Conservation (phyloP, 805 yeast genomes). For the Saccharomycopsis oosterbeekiorum region DNA sequence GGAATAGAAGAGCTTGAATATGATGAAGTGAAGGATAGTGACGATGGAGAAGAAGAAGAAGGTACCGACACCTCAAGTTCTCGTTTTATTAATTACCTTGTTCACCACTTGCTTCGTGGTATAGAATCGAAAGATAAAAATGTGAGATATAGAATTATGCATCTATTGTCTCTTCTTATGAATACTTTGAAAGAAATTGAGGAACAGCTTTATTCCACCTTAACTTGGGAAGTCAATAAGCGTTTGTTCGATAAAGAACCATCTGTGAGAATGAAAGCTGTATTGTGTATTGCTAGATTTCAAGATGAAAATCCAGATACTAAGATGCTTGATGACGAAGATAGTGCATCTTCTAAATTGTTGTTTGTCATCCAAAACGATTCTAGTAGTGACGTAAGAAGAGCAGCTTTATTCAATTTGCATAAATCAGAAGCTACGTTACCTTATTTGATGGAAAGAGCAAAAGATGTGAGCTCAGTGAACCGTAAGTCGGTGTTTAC, state of each 20-base stretch:
- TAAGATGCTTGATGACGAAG: conserved; percentile 27
- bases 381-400: conserved; percentile 77
- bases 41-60: conserved; percentile 24
- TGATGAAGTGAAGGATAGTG: conserved; percentile 19
- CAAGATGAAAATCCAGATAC: conserved; percentile 36
- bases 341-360: conserved; percentile 39
- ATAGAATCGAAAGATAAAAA: conserved; percentile 63
- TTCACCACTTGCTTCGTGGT: conserved; percentile 67
- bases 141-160: conserved; percentile 75
- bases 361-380: conserved; percentile 59
- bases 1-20: conserved; percentile 5
- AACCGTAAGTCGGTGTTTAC: conserved; percentile 69
- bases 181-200: conserved; percentile 67
- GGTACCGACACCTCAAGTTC: conserved; percentile 34
- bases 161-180: conserved; percentile 61
- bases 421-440: conserved; percentile 44
- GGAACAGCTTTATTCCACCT: conserved; percentile 53
- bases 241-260: conserved; percentile 72
- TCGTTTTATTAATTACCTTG: conserved; percentile 48
- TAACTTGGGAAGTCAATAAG: conserved; percentile 50
- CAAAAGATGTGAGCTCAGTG: conserved; percentile 64
- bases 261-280: conserved; percentile 73
- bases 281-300: conserved; percentile 66
- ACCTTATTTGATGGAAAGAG: conserved; percentile 62
- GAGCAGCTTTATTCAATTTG: conserved; percentile 71